Evolutionary conservation across 2,329 filamentous ascomycete genomes (phyloP).

Genomic region (Pseudogymnoascus sp.): DNA sequence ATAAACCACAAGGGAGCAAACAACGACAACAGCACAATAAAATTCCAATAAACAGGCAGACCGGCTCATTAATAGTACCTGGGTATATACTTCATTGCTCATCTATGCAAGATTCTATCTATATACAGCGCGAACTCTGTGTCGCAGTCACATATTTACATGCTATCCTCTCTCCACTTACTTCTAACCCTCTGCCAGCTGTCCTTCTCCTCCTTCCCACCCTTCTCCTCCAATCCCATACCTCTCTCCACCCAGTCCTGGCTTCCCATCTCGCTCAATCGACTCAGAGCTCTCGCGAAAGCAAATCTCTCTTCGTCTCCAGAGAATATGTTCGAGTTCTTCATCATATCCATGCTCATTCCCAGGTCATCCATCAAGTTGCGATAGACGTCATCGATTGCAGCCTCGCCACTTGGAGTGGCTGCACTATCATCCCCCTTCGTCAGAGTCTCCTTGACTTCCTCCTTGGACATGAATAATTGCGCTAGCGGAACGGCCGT

Average conservation of each 20-base stretch:
- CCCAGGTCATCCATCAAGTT: slow-evolving; percentile 82
- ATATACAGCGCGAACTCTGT: not conserved
- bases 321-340: slow-evolving; percentile 78
- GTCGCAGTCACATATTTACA: slow-evolving; percentile 18
- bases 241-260: slow-evolving; percentile 89
- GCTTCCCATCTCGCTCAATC: slow-evolving; percentile 87
- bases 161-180: slow-evolving; percentile 40
- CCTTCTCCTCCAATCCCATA: slow-evolving; percentile 37
- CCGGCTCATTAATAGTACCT: not conserved
- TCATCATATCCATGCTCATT: slow-evolving; percentile 74
- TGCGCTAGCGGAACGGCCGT: slow-evolving; percentile 77
- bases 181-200: slow-evolving; percentile 41
- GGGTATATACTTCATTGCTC: slow-evolving; percentile 1
- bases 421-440: slow-evolving; percentile 38
- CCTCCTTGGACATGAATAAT: slow-evolving; percentile 71
- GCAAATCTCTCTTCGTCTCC: slow-evolving; percentile 96
- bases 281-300: slow-evolving; percentile 78
- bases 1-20: not conserved
- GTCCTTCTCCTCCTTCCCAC: slow-evolving; percentile 38
- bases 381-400: slow-evolving; percentile 62
- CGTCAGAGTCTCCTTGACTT: slow-evolving; percentile 54
- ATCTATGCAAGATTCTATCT: slow-evolving; percentile 8
- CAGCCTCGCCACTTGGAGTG: slow-evolving; percentile 28
- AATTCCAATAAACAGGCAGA: not conserved
- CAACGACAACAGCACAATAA: not conserved